Percentiles rank a stretch among this genome's conserved stretches.
phyloP scores from a whole-genome alignment of 129 eudicot genomes.

The Helianthus tuberosus region DNA sequence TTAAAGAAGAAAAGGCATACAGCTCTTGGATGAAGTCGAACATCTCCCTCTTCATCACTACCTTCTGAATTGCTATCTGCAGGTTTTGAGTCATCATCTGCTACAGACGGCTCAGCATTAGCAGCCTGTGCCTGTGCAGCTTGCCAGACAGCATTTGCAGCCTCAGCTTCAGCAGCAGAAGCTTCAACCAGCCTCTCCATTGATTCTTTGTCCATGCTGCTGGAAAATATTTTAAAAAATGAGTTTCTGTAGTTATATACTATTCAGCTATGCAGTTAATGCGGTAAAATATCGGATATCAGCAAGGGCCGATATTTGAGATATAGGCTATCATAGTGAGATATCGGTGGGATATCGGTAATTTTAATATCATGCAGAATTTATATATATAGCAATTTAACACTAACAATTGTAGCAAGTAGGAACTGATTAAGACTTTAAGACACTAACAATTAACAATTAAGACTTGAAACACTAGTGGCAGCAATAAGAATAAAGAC shows the following conservation, averaged over 20 bases:
- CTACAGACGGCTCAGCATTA: constrained; percentile 55
- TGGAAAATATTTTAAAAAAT: constrained; percentile 28
- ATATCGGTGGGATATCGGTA: no score
- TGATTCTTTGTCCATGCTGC: constrained; percentile 78
- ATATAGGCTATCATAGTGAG: no score
- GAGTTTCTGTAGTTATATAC: background rate
- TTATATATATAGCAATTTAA: no score
- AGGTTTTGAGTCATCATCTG: constrained; percentile 55
- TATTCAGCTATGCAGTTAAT: no score
- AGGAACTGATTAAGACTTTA: no score
- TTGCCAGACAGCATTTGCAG: constrained; percentile 94
- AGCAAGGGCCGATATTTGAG: no score
- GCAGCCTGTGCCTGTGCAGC: constrained; percentile 81
- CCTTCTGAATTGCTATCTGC: constrained; percentile 79
- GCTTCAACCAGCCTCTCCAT: constrained; percentile 84
- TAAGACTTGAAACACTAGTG: no score
- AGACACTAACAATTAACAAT: no score
- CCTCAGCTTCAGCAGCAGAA: constrained; percentile 96
- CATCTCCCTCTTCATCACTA: constrained; percentile 80
- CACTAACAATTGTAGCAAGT: no score
- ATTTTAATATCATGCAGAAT: no score
- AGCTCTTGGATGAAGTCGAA: constrained; percentile 96
- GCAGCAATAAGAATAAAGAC: no score
- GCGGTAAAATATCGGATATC: no score
- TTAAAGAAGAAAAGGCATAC: constrained; percentile 43